Evolutionary conservation across 306 rosid species (phyloP), one percentile per base, ranked within the genome.

Genomic region (Malus fusca): DNA sequence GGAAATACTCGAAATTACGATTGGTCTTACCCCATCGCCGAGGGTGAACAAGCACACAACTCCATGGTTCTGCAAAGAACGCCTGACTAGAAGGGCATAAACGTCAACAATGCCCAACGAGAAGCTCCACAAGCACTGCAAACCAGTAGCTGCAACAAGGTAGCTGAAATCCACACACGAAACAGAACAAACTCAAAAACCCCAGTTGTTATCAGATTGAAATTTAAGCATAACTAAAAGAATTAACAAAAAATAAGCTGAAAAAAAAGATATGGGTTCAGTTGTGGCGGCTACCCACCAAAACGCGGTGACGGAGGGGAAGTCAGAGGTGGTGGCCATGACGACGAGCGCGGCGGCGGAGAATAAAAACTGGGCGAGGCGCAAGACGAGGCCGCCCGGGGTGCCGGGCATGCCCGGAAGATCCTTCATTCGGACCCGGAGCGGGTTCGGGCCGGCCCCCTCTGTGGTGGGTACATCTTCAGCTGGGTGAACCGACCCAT

Each of bases 331-430:
- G 80, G 97, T 78, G 22, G 95, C 90, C 96, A 94, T 94, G 85
- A 94, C 79, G 43, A 84, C 68, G 23, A 94, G 87, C 17, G 98
- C 89, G 23, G 88, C 91, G 74, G 88, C 86, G 44, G 96, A 85
- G 59, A 91, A 91, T 61, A 84, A 73, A 75, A 94, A 77, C 88
- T 91, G 97, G 26, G 75, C 67, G 22, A 88, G 62, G 61, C 97
- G 90, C 77, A 94, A 56, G 71, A 70, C 82, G 4, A 94, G 83
- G 55, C 98, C 98, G 33, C 93, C 90, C 10, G 81, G 83, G 3
- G 98, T 94, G 81, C 97, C 98, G 13, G 97, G 96, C 98, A 94
- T 94, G 52, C 98, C 98, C 66, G 88, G 93, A 4, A 90, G 66
- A 74, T 90, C 95, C 77, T 90, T 91, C 96, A 92, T 89, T 86